Conservation (phyloP, 2,329 filamentous ascomycete genomes). For the Alternaria infectoria region DNA sequence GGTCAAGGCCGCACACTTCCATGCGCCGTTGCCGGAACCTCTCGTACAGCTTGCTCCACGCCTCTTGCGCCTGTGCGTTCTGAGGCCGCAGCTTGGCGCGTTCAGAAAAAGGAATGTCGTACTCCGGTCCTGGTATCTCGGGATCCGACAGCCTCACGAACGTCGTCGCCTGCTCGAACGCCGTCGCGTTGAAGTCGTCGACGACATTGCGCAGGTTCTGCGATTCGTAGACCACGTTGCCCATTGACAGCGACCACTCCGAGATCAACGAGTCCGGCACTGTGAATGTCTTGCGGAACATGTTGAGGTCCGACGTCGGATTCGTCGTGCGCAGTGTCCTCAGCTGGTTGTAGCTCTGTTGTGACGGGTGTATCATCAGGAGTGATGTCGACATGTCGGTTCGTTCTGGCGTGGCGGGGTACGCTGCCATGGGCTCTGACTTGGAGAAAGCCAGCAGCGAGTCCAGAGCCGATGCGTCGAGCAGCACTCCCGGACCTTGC, state of each 20-base stretch:
- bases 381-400: conserved; percentile 47
- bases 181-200: conserved; percentile 53
- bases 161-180: conserved; percentile 51
- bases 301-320: conserved; percentile 38
- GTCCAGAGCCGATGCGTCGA: conserved; percentile 56
- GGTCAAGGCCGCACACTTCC: conserved; percentile 60
- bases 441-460: conserved; percentile 51
- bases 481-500: conserved; percentile 53
- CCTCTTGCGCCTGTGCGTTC: conserved; percentile 54
- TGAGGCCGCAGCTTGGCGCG: conserved; percentile 52
- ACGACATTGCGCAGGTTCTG: conserved; percentile 33
- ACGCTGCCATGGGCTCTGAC: conserved; percentile 44
- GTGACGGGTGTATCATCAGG: conserved; percentile 46
- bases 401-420: conserved; percentile 39
- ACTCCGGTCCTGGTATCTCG: conserved; percentile 58
- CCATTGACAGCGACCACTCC: conserved; percentile 47
- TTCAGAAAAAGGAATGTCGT: conserved; percentile 54
- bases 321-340: conserved; percentile 33
- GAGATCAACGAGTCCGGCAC: conserved; percentile 45
- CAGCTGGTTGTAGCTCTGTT: conserved; percentile 39
- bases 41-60: conserved; percentile 59
- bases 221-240: conserved; percentile 48
- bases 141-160: conserved; percentile 57
- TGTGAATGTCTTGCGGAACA: conserved; percentile 43
- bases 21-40: conserved; percentile 57